A percentile compares a stretch with the other conserved stretches of the same genome.
These are phyloP conservation scores for Pulveroboletus ravenelii DNA, from an alignment of 768 basidiomycete genomes.

Conservation along the genomic window DNA sequence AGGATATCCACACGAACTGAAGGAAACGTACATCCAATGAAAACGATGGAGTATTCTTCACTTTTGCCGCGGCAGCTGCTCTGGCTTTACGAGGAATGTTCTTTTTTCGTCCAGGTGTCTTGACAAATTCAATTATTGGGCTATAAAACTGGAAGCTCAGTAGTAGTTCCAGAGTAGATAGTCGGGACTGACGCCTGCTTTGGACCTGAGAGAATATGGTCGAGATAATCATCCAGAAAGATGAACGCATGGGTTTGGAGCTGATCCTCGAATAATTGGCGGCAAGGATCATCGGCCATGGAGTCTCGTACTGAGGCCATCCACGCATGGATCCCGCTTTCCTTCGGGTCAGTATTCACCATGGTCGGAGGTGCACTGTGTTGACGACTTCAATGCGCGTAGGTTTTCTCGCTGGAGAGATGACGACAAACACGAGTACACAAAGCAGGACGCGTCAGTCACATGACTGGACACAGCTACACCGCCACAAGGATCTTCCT, in stretches of 20 bases:
- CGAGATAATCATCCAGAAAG: conserved; percentile 75
- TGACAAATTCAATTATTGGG: conserved; percentile 72
- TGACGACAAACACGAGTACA: conserved; percentile 17
- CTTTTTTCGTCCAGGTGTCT: conserved; percentile 77
- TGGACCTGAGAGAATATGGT: conserved; percentile 60
- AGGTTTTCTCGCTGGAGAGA: not conserved
- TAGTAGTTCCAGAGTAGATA: not conserved
- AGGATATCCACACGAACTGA: not conserved
- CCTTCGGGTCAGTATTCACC: conserved; percentile 7
- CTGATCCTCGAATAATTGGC: conserved; percentile 66
- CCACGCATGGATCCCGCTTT: conserved; percentile 61
- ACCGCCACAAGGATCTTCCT: no score
- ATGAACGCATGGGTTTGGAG: conserved; percentile 72
- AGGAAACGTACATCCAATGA: conserved; percentile 43
- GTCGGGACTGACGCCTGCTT: conserved; percentile 54
- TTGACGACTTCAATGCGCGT: not conserved
- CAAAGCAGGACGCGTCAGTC: conserved; percentile 24
- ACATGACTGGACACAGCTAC: conserved; percentile 18
- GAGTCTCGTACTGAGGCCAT: conserved; percentile 58
- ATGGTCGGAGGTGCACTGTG: conserved; percentile 4
- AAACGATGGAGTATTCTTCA: conserved; percentile 36
- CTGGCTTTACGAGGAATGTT: conserved; percentile 48
- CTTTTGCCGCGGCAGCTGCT: conserved; percentile 37
- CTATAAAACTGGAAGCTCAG: conserved; percentile 32
- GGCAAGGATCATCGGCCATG: conserved; percentile 70